Conservation (phyloP, 352 stramenopile species). For the Phytophthora niederhauseri region DNA sequence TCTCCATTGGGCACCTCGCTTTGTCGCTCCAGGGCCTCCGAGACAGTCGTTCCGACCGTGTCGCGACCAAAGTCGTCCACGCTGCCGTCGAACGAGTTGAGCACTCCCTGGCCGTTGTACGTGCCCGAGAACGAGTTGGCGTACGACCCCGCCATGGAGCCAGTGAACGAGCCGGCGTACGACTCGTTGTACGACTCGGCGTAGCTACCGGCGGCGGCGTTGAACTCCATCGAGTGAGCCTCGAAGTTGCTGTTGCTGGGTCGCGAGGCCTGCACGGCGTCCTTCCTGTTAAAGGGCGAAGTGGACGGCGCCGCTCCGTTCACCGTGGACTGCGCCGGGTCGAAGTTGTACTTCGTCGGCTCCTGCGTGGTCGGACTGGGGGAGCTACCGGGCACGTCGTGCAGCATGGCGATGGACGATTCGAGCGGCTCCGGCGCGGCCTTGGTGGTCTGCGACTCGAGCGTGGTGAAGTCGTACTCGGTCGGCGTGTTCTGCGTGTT, state of each 20-base stretch:
- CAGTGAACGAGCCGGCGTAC: conserved; percentile 45
- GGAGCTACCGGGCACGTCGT: conserved; percentile 19
- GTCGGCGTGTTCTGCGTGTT: conserved; percentile 34
- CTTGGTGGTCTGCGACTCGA: conserved; percentile 32
- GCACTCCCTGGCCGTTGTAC: conserved; percentile 57
- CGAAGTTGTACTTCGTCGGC: conserved; percentile 39
- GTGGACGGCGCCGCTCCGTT: conserved; percentile 32
- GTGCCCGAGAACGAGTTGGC: conserved; percentile 48
- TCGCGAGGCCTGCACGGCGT: conserved; percentile 45
- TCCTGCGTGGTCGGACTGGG: conserved; percentile 32
- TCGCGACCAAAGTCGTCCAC: conserved; percentile 46
- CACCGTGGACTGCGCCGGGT: conserved; percentile 40
- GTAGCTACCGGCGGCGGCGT: conserved; percentile 47
- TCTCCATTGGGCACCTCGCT: conserved; percentile 31
- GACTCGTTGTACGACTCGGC: conserved; percentile 66
- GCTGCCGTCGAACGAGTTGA: conserved; percentile 59
- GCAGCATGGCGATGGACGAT: conserved; percentile 45
- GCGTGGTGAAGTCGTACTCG: conserved; percentile 46
- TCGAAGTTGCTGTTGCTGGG: conserved; percentile 58
- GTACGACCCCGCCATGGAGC: conserved; percentile 46
- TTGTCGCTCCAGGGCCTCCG: conserved; percentile 33
- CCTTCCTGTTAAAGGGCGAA: conserved; percentile 47
- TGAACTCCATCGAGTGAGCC: conserved; percentile 60
- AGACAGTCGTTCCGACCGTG: conserved; percentile 39
- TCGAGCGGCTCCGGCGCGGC: conserved; percentile 30